These are phyloP conservation scores for Arachis hypogaea DNA, from an alignment of 306 rosid species.

Conservation along the genomic window DNA sequence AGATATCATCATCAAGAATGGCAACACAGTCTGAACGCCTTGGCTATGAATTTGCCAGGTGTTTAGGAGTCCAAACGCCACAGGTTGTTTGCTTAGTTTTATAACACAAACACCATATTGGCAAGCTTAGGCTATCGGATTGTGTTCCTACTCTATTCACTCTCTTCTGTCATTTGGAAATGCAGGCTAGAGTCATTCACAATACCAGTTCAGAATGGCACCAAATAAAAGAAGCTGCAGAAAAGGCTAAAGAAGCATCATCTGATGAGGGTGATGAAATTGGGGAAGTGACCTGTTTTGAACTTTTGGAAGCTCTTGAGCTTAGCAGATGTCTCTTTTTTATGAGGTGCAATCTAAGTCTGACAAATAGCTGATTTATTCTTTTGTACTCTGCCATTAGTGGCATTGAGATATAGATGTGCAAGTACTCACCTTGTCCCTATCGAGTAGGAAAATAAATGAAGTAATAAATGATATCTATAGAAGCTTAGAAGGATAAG, in stretches of 20 bases:
- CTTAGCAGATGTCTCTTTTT: constrained; percentile 86
- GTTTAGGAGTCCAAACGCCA: constrained; percentile 86
- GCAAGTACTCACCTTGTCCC: constrained; percentile 17
- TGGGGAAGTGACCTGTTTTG: constrained; percentile 83
- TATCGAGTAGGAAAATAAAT: not conserved
- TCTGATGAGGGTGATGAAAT: constrained; percentile 72
- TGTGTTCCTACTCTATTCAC: constrained; percentile 23
- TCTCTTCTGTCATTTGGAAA: constrained; percentile 37
- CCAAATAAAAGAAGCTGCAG: constrained; percentile 91
- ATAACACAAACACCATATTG: constrained; percentile 18
- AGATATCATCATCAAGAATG: constrained; percentile 92
- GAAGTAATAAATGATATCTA: constrained; percentile 4
- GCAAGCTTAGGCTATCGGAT: constrained; percentile 31
- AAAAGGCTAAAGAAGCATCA: constrained; percentile 79
- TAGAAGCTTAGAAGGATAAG: not conserved
- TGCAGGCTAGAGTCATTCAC: constrained; percentile 90
- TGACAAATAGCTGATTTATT: not conserved
- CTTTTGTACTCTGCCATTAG: not conserved
- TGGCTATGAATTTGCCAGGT: constrained; percentile 88
- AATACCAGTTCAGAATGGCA: constrained; percentile 83
- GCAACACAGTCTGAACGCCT: constrained; percentile 95
- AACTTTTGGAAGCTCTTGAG: constrained; percentile 98
- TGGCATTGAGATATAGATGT: constrained; percentile 2
- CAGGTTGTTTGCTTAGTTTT: constrained; percentile 59
- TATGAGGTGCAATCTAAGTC: constrained; percentile 64